phyloP scores from a whole-genome alignment of 495 filamentous ascomycete genomes.

The Xylaria telfairii region DNA sequence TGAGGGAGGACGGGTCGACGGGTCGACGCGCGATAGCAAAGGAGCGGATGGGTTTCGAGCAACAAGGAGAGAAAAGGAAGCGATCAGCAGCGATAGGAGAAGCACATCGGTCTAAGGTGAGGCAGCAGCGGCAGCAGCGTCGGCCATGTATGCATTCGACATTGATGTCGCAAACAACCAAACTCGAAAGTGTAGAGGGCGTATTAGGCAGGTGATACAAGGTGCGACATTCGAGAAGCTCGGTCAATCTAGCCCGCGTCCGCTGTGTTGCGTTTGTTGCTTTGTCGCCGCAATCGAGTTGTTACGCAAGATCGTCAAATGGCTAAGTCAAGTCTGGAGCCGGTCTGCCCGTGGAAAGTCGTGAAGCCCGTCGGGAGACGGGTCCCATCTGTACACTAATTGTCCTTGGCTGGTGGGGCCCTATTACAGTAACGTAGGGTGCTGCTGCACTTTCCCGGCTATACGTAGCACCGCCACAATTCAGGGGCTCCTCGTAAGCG shows the following conservation, averaged over 20 bases:
- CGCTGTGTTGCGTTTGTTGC: not conserved
- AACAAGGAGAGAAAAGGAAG: not conserved
- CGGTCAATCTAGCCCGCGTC: not conserved
- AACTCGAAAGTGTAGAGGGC: not conserved
- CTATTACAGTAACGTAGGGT: not conserved
- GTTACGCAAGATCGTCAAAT: slow-evolving; percentile 1
- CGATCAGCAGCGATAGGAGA: not conserved
- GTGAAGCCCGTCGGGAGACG: not conserved
- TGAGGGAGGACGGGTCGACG: not conserved
- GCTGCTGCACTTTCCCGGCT: no score
- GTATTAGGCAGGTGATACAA: not conserved
- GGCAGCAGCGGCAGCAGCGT: no score
- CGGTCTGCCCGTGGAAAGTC: not conserved
- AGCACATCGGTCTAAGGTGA: slow-evolving; percentile 14
- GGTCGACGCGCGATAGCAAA: slow-evolving; percentile 5
- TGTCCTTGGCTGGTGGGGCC: not conserved
- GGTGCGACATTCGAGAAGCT: not conserved
- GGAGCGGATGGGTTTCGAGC: slow-evolving; percentile 5
- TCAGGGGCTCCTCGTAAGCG: slow-evolving; percentile 29
- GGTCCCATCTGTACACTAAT: slow-evolving; percentile 7
- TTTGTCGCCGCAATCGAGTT: not conserved
- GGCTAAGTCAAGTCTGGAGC: not conserved
- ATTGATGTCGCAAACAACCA: not conserved
- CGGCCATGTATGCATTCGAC: slow-evolving; percentile 3
- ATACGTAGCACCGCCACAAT: slow-evolving; percentile 38